Base-by-base conservation (phyloP, 2,329 filamentous ascomycete species). In the Neonectria punicea region DNA sequence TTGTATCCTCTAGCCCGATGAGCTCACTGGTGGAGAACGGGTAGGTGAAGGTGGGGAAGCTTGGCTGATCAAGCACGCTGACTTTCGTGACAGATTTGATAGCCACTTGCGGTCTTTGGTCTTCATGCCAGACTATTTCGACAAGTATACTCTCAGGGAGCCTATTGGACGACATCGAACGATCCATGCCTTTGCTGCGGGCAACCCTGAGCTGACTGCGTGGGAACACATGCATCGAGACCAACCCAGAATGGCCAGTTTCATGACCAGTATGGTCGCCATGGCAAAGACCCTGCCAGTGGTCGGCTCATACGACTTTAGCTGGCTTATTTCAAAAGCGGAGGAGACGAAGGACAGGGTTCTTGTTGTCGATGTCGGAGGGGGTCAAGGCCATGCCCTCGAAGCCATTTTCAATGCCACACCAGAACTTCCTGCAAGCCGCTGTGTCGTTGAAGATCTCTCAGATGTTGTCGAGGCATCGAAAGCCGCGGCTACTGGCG, bases 141-240 rank as follows among this genome's bases (percentile, higher is more conserved):
- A 54, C 11, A 44, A 63, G 14, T 63, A 63, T 13, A 18, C 36
- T 2, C 54, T 51, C n/a, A 63, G 58, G 14, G 61, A 63, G 13
- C 61, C 61, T 6, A 49, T 28, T 16, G 55, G 56, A 2, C 44
- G 61, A 60, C 50, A 56, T n/a, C 34, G 43, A n/a, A 58, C 63
- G 1, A 61, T 61, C 25, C 43, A 53, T 46, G 28, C 47, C 4
- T 63, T 53, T 22, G 55, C 63, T 18, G 32, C 39, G 2, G 47
- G 44, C 13, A 55, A 53, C 41, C 46, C 47, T 10, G 54, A 62
- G 18, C 22, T 62, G 25, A 62, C 59, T 3, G 53, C 57, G 2
- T 62, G 59, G 59, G 59, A 62, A n/a, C 59, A 62, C 59, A 57
- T 50, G 25, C 54, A 57, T 20, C 36, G 36, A 18, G 36, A 57